A percentile compares a stretch with the other conserved stretches of the same genome.
These are phyloP conservation scores for Botrytis fragariae DNA, from an alignment of 2,329 filamentous ascomycete species.

Conservation along the genomic window DNA sequence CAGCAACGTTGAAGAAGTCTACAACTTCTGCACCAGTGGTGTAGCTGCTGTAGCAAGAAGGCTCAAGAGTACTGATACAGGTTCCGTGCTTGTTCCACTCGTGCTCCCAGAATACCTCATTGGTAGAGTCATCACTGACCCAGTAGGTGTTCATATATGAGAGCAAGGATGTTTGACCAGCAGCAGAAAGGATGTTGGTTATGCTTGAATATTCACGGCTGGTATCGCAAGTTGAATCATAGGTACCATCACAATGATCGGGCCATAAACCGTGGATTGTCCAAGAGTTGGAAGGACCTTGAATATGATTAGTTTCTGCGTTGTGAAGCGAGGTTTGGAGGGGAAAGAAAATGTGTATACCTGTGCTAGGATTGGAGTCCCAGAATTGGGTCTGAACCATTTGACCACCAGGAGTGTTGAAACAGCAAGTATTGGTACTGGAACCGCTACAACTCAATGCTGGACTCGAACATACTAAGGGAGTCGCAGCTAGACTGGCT, in stretches of 20 bases:
- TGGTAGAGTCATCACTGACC: constrained; percentile 61
- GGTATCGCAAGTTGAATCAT: constrained; percentile 63
- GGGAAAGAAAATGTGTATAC: constrained; percentile 6
- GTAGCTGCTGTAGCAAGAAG: constrained; percentile 58
- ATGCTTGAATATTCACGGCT: constrained; percentile 64
- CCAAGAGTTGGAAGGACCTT: constrained; percentile 60
- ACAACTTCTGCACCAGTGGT: constrained; percentile 51
- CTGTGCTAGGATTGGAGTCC: constrained; percentile 61
- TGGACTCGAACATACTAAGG: constrained; percentile 33
- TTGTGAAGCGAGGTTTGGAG: not conserved
- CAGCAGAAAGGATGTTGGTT: constrained; percentile 55
- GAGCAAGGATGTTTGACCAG: constrained; percentile 55
- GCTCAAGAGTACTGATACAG: constrained; percentile 68
- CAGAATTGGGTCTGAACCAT: constrained; percentile 76
- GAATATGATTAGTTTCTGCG: not conserved
- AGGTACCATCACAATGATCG: constrained; percentile 67
- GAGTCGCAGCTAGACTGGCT: constrained; percentile 27
- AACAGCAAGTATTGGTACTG: constrained; percentile 66
- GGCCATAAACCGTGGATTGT: constrained; percentile 69
- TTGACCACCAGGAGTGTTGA: constrained; percentile 69
- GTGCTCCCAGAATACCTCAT: constrained; percentile 68
- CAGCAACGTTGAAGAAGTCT: constrained; percentile 41
- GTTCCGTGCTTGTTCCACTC: constrained; percentile 74
- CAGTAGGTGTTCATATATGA: constrained; percentile 63
- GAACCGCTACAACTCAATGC: constrained; percentile 51